Conservation (phyloP, 495 filamentous ascomycete species). For the Aspergillus asperescens region DNA sequence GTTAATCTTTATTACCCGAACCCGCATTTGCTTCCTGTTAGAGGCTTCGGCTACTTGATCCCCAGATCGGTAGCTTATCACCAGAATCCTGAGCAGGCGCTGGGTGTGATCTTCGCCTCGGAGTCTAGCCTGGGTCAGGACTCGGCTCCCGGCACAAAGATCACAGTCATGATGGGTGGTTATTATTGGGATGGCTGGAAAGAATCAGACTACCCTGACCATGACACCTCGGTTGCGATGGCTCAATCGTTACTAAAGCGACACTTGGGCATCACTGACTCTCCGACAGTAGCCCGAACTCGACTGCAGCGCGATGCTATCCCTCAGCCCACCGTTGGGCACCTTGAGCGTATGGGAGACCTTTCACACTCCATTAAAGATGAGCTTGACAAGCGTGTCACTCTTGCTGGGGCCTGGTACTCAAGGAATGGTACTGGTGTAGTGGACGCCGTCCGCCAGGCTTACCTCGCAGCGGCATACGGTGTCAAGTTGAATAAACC, state of each 20-base stretch:
- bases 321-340: conserved; percentile 81
- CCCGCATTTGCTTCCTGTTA: conserved; percentile 54
- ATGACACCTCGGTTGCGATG: conserved; percentile 59
- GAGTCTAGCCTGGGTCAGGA: conserved; percentile 55
- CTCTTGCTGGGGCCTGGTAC: conserved; percentile 79
- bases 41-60: conserved; percentile 89
- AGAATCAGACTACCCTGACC: conserved; percentile 47
- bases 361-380: conserved; percentile 50
- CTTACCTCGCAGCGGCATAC: conserved; percentile 31
- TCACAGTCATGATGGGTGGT: conserved; percentile 93
- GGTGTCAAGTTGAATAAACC: conserved; percentile 22
- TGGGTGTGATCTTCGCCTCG: conserved; percentile 90
- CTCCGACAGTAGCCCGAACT: conserved; percentile 51
- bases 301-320: conserved; percentile 73
- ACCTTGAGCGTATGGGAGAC: conserved; percentile 55
- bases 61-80: conserved; percentile 61
- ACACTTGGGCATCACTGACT: conserved; percentile 64
- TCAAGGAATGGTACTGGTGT: conserved; percentile 47
- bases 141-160: conserved; percentile 63
- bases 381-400: conserved; percentile 58
- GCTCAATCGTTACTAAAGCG: conserved; percentile 62
- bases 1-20: conserved; percentile 81
- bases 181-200: conserved; percentile 78
- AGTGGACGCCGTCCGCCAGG: conserved; percentile 57
- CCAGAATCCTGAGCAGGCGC: conserved; percentile 74